Percentiles rank a stretch among this genome's conserved stretches.
Conservation (phyloP, 2,329 filamentous ascomycete species). For the Arthrobotrys megalospora region DNA sequence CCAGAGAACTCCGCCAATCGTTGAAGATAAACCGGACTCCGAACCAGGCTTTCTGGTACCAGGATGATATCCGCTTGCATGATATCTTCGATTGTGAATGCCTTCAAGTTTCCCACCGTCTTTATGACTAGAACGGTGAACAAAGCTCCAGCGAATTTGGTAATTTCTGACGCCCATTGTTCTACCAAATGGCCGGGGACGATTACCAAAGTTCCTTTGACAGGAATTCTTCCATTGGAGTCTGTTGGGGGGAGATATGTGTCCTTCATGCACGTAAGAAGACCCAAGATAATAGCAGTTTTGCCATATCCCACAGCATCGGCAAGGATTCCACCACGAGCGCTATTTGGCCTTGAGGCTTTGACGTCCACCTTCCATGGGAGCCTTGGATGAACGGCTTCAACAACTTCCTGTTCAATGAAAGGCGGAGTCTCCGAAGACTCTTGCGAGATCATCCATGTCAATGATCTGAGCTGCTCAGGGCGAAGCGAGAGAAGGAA, state of each 20-base stretch:
- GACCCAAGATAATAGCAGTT: slow-evolving; percentile 74
- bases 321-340: slow-evolving; percentile 76
- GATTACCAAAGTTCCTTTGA: slow-evolving; percentile 75
- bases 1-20: slow-evolving; percentile 71
- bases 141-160: slow-evolving; percentile 69
- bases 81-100: slow-evolving; percentile 69
- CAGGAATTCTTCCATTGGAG: slow-evolving; percentile 64
- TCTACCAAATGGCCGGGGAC: slow-evolving; percentile 72
- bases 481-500: slow-evolving; percentile 69
- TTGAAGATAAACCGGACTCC: slow-evolving; percentile 70
- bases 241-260: slow-evolving; percentile 57
- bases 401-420: slow-evolving; percentile 73
- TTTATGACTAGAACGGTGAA: slow-evolving; percentile 70
- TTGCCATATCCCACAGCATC: slow-evolving; percentile 79
- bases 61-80: slow-evolving; percentile 72
- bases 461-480: slow-evolving; percentile 73
- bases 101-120: slow-evolving; percentile 67
- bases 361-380: slow-evolving; percentile 74
- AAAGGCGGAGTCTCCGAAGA: slow-evolving; percentile 67
- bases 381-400: slow-evolving; percentile 71
- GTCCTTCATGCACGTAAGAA: slow-evolving; percentile 71
- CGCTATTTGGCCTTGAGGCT: slow-evolving; percentile 67
- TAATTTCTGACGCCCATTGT: slow-evolving; percentile 75
- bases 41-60: slow-evolving; percentile 71
- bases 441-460: slow-evolving; percentile 76